phyloP scores from a whole-genome alignment of 495 filamentous ascomycete species.

The Xylaria sp. region DNA sequence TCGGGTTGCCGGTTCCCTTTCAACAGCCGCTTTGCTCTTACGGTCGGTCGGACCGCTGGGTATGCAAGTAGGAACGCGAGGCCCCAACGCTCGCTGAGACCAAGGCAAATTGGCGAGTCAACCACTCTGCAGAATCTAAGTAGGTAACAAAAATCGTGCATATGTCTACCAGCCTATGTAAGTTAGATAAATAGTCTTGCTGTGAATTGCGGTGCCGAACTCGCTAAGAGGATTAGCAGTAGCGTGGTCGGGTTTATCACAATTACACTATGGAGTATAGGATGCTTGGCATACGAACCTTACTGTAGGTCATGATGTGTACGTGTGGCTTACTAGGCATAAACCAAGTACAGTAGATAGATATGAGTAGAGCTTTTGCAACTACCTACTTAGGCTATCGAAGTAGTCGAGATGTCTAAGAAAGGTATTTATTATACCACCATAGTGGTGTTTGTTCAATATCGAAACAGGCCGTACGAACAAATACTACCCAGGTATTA shows the following conservation, averaged over 20 bases:
- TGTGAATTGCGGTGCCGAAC: background rate
- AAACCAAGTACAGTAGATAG: too few species aligned
- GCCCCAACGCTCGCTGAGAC: background rate
- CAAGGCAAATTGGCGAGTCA: background rate
- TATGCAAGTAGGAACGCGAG: too few species aligned
- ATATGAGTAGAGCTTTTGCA: background rate
- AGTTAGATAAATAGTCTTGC: background rate
- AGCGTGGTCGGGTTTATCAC: constrained; percentile 7
- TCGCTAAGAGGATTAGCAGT: background rate
- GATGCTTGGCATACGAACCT: background rate
- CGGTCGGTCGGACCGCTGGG: background rate
- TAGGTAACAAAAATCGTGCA: too few species aligned
- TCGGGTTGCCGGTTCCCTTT: background rate
- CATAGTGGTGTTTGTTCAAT: background rate
- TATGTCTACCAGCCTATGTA: background rate
- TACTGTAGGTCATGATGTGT: too few species aligned
- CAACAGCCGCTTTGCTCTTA: background rate
- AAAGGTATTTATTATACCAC: background rate
- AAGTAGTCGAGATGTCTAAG: background rate
- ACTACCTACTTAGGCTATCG: background rate
- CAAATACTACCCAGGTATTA: background rate
- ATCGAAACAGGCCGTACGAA: background rate
- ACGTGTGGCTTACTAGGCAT: too few species aligned
- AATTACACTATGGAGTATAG: background rate
- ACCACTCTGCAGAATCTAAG: too few species aligned